Conservation (phyloP, 768 basidiomycete genomes). For the Basidioascus undulatus region DNA sequence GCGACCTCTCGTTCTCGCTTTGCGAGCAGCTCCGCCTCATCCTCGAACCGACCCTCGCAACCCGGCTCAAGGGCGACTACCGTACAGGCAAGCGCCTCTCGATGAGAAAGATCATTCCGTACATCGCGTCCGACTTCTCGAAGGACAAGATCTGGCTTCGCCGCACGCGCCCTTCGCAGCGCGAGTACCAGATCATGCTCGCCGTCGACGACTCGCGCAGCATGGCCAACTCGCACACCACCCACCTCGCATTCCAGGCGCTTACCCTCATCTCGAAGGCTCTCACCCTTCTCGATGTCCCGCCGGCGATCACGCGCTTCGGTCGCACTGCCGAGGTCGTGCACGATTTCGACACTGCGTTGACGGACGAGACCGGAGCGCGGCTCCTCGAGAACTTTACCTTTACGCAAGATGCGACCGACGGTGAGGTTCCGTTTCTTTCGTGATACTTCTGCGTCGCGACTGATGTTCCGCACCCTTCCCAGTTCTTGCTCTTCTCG, state of each 20-base stretch:
- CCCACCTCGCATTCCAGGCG: conserved; percentile 84
- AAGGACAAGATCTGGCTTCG: conserved; percentile 99
- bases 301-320: conserved; percentile 72
- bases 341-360: conserved; percentile 60
- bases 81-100: conserved; percentile 91
- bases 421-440: too few species aligned
- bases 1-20: conserved; percentile 67
- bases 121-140: conserved; percentile 94
- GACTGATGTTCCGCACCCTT: too few species aligned
- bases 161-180: conserved; percentile 70
- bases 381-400: conserved; percentile 61
- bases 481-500: conserved; percentile 58
- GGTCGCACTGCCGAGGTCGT: conserved; percentile 69
- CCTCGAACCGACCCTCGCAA: conserved; percentile 80
- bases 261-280: conserved; percentile 78
- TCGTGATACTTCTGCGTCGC: background rate
- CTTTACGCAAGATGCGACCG: conserved; percentile 72
- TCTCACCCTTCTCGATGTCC: conserved; percentile 70
- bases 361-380: conserved; percentile 51
- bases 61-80: conserved; percentile 85
- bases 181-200: conserved; percentile 86
- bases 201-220: conserved; percentile 90
- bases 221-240: conserved; percentile 78
- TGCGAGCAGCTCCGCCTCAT: conserved; percentile 94
- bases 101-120: conserved; percentile 95